Base-by-base conservation (phyloP, 495 filamentous ascomycete genomes). In the Xylaria flabelliformis region DNA sequence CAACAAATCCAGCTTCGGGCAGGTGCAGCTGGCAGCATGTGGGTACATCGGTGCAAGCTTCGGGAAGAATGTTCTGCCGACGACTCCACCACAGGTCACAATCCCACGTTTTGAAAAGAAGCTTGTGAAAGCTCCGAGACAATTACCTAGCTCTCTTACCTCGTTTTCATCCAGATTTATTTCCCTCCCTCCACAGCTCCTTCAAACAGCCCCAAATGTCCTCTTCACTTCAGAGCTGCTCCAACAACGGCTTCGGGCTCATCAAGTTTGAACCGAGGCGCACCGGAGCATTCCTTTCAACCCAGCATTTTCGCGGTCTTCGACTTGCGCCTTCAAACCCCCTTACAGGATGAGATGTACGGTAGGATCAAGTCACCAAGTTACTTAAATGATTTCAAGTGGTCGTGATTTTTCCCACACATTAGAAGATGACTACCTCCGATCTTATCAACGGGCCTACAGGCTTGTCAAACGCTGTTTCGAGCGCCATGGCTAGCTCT, bases 391-490 rank as follows among this genome's bases (percentile, higher is more conserved):
- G 12, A 42, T 56, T 53, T 34, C 59, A 64, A 41, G n/a, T 53
- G 3, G 42, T 46, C 34, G 24, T 65, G 62, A 13, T 59, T 10
- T 50, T 53, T 51, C 32, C 36, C 0, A 26, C 39, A 2, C 42
- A n/a, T 56, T 24, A 29, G 41, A 59, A 62, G 51, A 79, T 79
- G 77, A 63, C 74, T 29, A 51, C 64, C 41, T 68, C 74, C 21
- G 66, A 65, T 44, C 36, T 66, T 7, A 62, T 69, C 56, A 65
- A 41, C 8, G 69, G 61, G 46, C 46, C 75, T 58, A 67, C 48
- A 41, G 70, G 68, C 64, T 67, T 79, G 32, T 76, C 77, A 41
- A 63, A 75, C 29, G 74, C 72, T 48, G 67, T 76, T n/a, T 76
- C 76, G 41, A 63, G 71, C 39, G 72, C 75, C 61, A 74, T 75